Percentiles rank a stretch among this genome's conserved stretches.
Conservation (phyloP, 768 basidiomycete species). For the Lactarius quietus region DNA sequence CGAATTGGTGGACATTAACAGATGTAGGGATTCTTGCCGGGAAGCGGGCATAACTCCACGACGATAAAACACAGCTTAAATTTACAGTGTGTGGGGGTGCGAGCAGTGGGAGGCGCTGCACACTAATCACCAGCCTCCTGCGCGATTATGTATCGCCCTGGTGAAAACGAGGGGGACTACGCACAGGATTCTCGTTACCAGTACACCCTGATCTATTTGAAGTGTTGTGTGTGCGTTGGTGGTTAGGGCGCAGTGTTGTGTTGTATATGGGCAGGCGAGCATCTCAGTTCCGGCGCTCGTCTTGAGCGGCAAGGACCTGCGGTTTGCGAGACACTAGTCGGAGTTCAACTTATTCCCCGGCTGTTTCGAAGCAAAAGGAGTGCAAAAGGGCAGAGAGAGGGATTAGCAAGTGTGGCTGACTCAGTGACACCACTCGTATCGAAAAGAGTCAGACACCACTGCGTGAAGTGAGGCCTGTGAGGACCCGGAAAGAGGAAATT, state of each 20-base stretch:
- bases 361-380: neutral
- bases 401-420: constrained; percentile 3
- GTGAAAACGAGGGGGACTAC: neutral
- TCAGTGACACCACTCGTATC: neutral
- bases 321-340: constrained; percentile 22
- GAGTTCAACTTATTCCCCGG: constrained; percentile 8
- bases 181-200: neutral
- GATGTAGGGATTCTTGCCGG: neutral
- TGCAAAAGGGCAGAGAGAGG: neutral
- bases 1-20: constrained; percentile 6
- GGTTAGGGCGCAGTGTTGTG: neutral
- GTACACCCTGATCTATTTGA: neutral
- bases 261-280: neutral
- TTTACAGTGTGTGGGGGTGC: neutral
- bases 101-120: neutral
- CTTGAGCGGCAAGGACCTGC: neutral
- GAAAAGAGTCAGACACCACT: constrained; percentile 8
- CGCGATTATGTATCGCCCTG: neutral
- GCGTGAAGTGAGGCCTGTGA: constrained; percentile 13
- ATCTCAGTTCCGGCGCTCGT: neutral
- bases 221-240: constrained; percentile 6
- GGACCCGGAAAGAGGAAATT: constrained; percentile 8
- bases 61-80: constrained; percentile 11
- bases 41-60: neutral
- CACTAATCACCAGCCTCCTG: neutral